Conservation (phyloP, 1,284 basidiomycete genomes). For the Veloboletus limbatus region DNA sequence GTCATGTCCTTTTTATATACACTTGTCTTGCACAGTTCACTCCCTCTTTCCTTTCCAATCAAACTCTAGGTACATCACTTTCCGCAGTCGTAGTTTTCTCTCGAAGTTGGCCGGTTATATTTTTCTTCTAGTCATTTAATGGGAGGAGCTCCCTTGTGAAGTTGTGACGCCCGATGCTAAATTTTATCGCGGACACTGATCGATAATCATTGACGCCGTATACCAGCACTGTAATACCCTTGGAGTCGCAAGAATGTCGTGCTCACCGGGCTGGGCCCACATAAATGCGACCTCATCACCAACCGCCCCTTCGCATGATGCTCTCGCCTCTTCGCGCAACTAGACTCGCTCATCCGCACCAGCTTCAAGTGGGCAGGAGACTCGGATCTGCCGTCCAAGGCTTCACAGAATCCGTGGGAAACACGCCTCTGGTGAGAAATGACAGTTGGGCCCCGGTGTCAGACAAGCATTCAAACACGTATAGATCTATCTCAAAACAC, state of each 20-base stretch:
- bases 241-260: conserved; percentile 30
- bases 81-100: conserved; percentile 18
- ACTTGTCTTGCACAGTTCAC: conserved; percentile 24
- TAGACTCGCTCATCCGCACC: conserved; percentile 13
- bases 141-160: conserved; percentile 32
- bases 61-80: conserved; percentile 14
- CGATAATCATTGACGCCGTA: conserved; percentile 24
- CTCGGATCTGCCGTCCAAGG: conserved; percentile 67
- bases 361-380: conserved; percentile 28
- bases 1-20: conserved; percentile 27
- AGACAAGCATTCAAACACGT: conserved; percentile 4
- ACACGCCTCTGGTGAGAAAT: conserved; percentile 85
- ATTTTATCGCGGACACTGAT: conserved; percentile 13
- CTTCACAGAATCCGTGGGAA: conserved; percentile 88
- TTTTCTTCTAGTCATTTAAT: conserved; percentile 33
- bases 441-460: background rate
- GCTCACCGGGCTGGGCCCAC: conserved; percentile 8
- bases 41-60: conserved; percentile 10
- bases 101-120: conserved; percentile 20
- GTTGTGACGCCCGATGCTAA: conserved; percentile 17
- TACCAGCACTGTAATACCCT: too few relatives aligned
- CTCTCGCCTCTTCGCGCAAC: conserved; percentile 36
- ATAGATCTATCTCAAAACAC: conserved; percentile 78
- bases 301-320: conserved; percentile 29
- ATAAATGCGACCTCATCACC: conserved; percentile 1